Base-by-base conservation (phyloP, 768 basidiomycete species). In the Pleurotus sapidus region DNA sequence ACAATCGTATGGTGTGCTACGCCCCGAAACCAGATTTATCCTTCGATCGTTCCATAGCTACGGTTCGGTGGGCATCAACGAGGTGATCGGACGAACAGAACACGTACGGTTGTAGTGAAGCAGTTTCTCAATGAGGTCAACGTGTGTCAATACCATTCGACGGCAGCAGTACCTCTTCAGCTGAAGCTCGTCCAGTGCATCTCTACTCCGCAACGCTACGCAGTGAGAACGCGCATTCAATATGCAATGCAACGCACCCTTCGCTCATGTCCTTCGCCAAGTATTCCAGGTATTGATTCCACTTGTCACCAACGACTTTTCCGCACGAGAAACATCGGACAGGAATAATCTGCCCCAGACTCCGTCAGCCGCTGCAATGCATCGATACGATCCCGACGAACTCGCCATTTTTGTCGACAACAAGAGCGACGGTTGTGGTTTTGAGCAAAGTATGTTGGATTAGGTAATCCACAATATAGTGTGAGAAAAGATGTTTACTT, bases 291-390 rank as follows among this genome's bases (percentile, higher is more conserved):
- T 97, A 98, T 18, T 82, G 81, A 57, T 84, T 88, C 95, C 96
- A 98, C 62, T 97, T 92, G 77, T 98, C 93, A 48, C 96, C 94
- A 42, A 98, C 88, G 60, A 98, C 95, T 73, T 98, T 98, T 46
- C 96, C 96, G 67, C 94, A 96, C 14, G 95, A 93, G 68, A 97
- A 97, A 63, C 95, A 96, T 43, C 95, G 86, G 6, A 98, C 92
- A 46, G 95, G 95, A 61, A 97, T 96, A 60, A 98, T 98, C 95
- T 96, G 64, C 37, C 8, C 0, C 30, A 30, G 9, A 30, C 30
- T 8, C 30, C 8, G 30, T 30, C 1, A 30, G 30, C 30, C 0
- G 8, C 30, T 30, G 8, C 30, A 30, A 11, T 7, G 8, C 30
- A 9, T 34, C 8, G 8, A 8, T 11, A 34, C 30, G 30, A 34